Percentiles rank a stretch among this genome's conserved stretches.
These are phyloP conservation scores for Gaeumannomyces sp. DNA, from an alignment of 2,329 filamentous ascomycete genomes.

Conservation along the genomic window DNA sequence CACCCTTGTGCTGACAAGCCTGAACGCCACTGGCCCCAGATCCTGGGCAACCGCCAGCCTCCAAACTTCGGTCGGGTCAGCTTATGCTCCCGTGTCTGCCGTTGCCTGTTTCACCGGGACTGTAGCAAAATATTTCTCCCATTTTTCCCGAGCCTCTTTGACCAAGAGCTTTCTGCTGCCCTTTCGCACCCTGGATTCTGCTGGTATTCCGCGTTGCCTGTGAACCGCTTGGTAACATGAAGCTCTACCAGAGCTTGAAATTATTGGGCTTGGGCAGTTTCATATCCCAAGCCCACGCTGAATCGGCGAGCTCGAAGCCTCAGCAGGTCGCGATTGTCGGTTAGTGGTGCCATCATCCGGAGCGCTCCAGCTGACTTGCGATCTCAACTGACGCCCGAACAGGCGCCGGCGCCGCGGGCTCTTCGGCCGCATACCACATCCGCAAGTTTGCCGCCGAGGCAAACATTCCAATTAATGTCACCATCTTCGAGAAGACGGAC, in stretches of 20 bases:
- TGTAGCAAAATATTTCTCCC: no score
- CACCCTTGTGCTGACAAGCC: background rate
- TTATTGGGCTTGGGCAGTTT: background rate
- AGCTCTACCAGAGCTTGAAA: background rate
- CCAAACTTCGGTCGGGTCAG: background rate
- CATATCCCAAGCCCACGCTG: background rate
- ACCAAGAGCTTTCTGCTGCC: background rate
- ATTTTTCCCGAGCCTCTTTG: background rate
- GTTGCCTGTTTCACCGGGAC: background rate
- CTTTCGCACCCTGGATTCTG: background rate
- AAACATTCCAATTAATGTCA: slow-evolving; percentile 66
- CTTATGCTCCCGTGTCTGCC: background rate
- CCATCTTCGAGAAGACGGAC: slow-evolving; percentile 73
- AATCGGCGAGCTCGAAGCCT: slow-evolving; percentile 7
- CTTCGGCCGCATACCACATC: slow-evolving; percentile 81
- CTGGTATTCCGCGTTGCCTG: background rate
- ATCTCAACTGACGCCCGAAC: background rate
- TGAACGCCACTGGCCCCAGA: background rate
- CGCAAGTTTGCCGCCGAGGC: slow-evolving; percentile 59
- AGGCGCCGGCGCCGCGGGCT: slow-evolving; percentile 87
- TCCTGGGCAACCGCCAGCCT: no score
- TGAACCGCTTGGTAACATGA: background rate
- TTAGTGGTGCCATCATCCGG: slow-evolving; percentile 10
- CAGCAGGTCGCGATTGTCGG: slow-evolving; percentile 27
- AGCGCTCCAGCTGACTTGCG: no score